Percentiles rank a stretch among this genome's conserved stretches.
Evolutionary conservation across 768 basidiomycete genomes (phyloP).

Genomic region (Mycena polygramma): DNA sequence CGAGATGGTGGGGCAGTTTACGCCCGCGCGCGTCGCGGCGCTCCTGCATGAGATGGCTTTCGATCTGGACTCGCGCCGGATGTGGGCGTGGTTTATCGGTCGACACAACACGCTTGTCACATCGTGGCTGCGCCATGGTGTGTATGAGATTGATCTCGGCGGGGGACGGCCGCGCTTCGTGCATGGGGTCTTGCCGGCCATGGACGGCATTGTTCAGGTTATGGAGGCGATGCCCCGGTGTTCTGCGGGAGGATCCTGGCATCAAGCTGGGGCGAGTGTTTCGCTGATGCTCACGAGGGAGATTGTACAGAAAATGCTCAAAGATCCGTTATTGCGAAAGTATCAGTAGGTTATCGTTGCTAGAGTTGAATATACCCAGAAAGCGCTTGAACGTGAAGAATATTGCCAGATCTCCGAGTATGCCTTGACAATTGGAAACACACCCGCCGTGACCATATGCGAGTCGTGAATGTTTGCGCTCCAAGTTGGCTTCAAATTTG

Average conservation of each 20-base stretch:
- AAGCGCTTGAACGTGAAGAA: no score
- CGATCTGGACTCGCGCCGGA: slow-evolving; percentile 45
- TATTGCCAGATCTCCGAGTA: no score
- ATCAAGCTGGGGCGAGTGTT: slow-evolving; percentile 41
- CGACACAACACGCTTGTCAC: slow-evolving; percentile 49
- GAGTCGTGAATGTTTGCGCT: no score
- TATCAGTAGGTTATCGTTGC: slow-evolving; percentile 17
- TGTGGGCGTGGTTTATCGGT: slow-evolving; percentile 53
- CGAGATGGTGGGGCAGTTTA: slow-evolving; percentile 41
- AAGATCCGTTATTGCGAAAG: slow-evolving; percentile 42
- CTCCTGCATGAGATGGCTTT: slow-evolving; percentile 51
- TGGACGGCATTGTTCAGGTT: slow-evolving; percentile 50
- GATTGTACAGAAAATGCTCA: slow-evolving; percentile 41
- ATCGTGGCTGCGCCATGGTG: slow-evolving; percentile 50
- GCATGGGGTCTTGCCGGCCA: slow-evolving; percentile 48
- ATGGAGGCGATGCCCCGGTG: slow-evolving; percentile 42
- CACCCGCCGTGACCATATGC: no score
- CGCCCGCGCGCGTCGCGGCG: slow-evolving; percentile 42
- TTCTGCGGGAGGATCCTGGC: slow-evolving; percentile 37
- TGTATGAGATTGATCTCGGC: slow-evolving; percentile 52
- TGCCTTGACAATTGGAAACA: no score
- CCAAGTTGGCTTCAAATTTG: no score
- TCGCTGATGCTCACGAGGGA: slow-evolving; percentile 41
- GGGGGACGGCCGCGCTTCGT: slow-evolving; percentile 44
- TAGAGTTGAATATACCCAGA: neutral